These are phyloP conservation scores for Kazachstania africana DNA, from an alignment of 805 yeast species.

Conservation along the genomic window DNA sequence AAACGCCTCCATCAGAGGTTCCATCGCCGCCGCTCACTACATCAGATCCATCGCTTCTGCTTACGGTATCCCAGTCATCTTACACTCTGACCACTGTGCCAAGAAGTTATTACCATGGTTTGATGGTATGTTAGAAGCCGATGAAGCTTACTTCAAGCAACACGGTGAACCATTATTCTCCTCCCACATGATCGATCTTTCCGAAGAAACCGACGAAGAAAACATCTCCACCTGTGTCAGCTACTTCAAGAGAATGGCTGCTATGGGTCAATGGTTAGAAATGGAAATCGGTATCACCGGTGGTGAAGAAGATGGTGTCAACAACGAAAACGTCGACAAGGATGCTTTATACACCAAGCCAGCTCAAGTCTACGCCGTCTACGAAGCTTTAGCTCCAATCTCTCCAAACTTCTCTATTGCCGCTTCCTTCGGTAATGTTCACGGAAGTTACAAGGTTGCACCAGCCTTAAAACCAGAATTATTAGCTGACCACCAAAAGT, in stretches of 20 bases:
- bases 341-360: constrained; percentile 87
- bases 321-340: constrained; percentile 87
- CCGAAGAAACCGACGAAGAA: constrained; percentile 93
- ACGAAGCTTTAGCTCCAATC: constrained; percentile 81
- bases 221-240: constrained; percentile 89
- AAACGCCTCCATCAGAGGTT: constrained; percentile 86
- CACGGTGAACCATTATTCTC: constrained; percentile 96
- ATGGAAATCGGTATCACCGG: constrained; percentile 99
- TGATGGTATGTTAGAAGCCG: constrained; percentile 96
- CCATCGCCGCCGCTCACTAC: constrained; percentile 96
- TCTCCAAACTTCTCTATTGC: constrained; percentile 98
- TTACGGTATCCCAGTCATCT: constrained; percentile 91
- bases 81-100: constrained; percentile 99
- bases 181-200: constrained; percentile 96
- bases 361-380: constrained; percentile 85
- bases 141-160: constrained; percentile 76
- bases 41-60: constrained; percentile 92
- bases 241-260: constrained; percentile 89
- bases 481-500: constrained; percentile 90
- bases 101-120: constrained; percentile 96
- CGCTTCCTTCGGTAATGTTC: constrained; percentile 98
- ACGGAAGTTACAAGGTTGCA: constrained; percentile 99
- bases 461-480: constrained; percentile 86
- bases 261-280: constrained; percentile 95
- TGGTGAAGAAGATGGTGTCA: constrained; percentile 99